A percentile compares a stretch with the other conserved stretches of the same genome.
These are phyloP conservation scores for Cercophora scortea DNA, from an alignment of 495 filamentous ascomycete genomes.

Conservation along the genomic window DNA sequence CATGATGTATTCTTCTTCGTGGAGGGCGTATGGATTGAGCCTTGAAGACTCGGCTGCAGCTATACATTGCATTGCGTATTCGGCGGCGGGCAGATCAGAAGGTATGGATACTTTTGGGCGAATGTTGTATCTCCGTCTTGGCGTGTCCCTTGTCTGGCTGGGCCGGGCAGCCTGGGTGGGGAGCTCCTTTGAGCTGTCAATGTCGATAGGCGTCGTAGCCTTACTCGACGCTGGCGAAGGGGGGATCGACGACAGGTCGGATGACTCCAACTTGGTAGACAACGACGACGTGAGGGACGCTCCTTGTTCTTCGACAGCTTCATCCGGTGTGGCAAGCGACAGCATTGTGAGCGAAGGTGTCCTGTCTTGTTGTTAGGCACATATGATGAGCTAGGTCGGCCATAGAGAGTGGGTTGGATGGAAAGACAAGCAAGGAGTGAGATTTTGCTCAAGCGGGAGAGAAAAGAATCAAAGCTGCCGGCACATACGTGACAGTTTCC, in stretches of 20 bases:
- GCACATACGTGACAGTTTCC: too few species aligned
- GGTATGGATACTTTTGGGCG: slow-evolving; percentile 77
- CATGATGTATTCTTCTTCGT: slow-evolving; percentile 75
- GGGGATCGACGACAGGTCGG: slow-evolving; percentile 37
- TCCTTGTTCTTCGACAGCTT: background rate
- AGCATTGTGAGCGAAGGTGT: too few species aligned
- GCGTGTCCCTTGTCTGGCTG: slow-evolving; percentile 1
- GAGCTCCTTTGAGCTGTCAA: slow-evolving; percentile 30
- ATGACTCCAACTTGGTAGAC: slow-evolving; percentile 19
- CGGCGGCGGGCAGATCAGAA: slow-evolving; percentile 55
- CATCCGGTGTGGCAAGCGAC: background rate
- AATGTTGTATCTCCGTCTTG: slow-evolving; percentile 42
- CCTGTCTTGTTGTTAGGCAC: too few species aligned
- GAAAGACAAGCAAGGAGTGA: too few species aligned
- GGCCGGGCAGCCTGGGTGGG: background rate
- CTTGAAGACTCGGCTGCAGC: slow-evolving; percentile 81
- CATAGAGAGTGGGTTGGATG: too few species aligned
- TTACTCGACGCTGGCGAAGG: slow-evolving; percentile 46
- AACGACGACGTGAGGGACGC: slow-evolving; percentile 9
- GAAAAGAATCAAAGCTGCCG: too few species aligned
- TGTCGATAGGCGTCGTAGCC: slow-evolving; percentile 47
- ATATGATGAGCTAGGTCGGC: too few species aligned
- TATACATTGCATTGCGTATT: slow-evolving; percentile 84
- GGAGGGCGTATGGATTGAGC: slow-evolving; percentile 81
- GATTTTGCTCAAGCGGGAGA: too few species aligned